phyloP scores from a whole-genome alignment of 192 early-diverging fungal genomes.

The Glomus cerebriforme region DNA sequence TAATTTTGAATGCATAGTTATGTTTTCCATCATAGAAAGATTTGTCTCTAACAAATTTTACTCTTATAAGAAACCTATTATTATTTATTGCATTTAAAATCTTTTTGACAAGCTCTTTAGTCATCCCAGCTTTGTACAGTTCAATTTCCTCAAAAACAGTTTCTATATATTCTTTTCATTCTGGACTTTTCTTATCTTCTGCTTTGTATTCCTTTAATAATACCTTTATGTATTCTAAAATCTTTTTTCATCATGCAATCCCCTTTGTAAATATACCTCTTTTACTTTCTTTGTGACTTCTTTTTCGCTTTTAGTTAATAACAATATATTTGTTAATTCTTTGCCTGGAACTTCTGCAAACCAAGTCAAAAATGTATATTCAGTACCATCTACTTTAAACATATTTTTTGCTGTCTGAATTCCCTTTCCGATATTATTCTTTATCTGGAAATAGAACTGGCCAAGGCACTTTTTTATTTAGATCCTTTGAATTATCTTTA shows the following conservation, averaged over 20 bases:
- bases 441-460: conserved; percentile 15
- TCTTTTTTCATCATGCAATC: too few relatives aligned
- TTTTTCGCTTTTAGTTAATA: too few relatives aligned
- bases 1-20: background rate
- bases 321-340: too few relatives aligned
- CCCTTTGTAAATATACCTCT: too few relatives aligned
- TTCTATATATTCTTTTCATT: too few relatives aligned
- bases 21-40: background rate
- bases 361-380: conserved; percentile 25
- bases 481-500: background rate
- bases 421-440: background rate
- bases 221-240: too few relatives aligned
- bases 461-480: conserved; percentile 27
- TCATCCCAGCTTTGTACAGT: background rate
- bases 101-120: background rate
- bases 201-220: too few relatives aligned
- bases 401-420: conserved; percentile 22
- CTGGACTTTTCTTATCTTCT: too few relatives aligned
- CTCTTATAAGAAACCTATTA: conserved; percentile 9
- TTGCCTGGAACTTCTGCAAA: background rate
- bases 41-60: conserved; percentile 12
- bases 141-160: too few relatives aligned
- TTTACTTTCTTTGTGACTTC: too few relatives aligned
- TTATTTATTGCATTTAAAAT: conserved; percentile 24
- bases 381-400: conserved; percentile 20